phyloP scores from a whole-genome alignment of 768 basidiomycete species.

The Phylloporus arenicola region DNA sequence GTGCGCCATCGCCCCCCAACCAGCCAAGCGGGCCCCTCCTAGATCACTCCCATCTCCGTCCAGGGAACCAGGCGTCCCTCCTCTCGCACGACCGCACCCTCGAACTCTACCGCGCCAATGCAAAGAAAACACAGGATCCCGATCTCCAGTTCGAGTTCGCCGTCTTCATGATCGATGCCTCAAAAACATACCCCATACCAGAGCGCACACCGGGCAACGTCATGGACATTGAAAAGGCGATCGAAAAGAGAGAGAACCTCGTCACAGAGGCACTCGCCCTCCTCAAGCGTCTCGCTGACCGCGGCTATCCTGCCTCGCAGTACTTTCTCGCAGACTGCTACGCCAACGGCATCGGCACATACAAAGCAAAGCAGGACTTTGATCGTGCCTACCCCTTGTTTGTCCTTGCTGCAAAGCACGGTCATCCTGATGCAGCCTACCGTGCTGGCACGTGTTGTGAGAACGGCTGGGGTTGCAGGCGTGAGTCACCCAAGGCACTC shows the following conservation, averaged over 20 bases:
- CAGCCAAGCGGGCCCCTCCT: constrained; percentile 55
- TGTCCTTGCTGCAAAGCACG: constrained; percentile 93
- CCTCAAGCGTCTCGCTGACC: constrained; percentile 86
- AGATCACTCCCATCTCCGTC: constrained; percentile 88
- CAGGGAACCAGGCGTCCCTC: constrained; percentile 87
- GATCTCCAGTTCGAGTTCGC: constrained; percentile 98
- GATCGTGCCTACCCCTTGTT: constrained; percentile 96
- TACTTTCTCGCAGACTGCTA: constrained; percentile 99
- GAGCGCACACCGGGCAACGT: constrained; percentile 64
- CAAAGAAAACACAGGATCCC: constrained; percentile 97
- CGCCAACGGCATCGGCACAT: constrained; percentile 95
- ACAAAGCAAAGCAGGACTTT: constrained; percentile 88
- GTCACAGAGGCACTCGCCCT: constrained; percentile 82
- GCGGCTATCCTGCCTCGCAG: constrained; percentile 91
- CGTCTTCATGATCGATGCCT: constrained; percentile 97
- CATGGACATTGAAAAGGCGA: constrained; percentile 73
- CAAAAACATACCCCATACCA: constrained; percentile 82
- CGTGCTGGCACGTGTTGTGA: constrained; percentile 97
- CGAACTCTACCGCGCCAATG: constrained; percentile 95
- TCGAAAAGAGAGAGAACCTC: constrained; percentile 82
- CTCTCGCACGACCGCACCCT: constrained; percentile 95
- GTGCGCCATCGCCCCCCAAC: constrained; percentile 61
- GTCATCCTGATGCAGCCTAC: constrained; percentile 92
- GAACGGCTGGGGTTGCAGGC: constrained; percentile 96
- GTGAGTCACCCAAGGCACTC: constrained; percentile 87